Base-by-base conservation (phyloP, 345 rosid species). In the Murraya koenigii region DNA sequence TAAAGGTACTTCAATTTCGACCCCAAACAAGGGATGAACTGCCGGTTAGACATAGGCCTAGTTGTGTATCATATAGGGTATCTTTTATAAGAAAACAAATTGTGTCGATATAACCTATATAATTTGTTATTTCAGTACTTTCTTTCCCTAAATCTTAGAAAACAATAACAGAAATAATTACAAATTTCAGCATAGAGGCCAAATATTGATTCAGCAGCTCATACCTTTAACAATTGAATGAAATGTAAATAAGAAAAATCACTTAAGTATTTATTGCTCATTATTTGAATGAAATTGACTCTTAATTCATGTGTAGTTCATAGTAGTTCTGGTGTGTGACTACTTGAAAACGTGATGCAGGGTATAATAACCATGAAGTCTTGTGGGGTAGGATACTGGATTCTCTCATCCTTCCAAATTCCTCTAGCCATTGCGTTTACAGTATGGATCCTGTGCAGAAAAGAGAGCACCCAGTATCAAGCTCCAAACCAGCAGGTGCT, bases 401-500 rank as follows among this genome's bases (percentile, higher is more conserved):
- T 84, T 22, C 49, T 93, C 47, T 90, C 98, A 33, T 82, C 92
- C 6, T 69, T 89, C 35, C 97, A 95, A 83, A 83, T 93, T 80
- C 97, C 97, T 56, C 92, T 91, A 14, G 93, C 98, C 66, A 77
- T 93, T 69, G 79, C 79, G 69, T 93, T 88, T 79, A 93, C 98
- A 9, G 79, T 84, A 5, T 90, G 94, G 92, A 92, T 89, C 36
- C 81, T 85, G 7, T 23, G 76, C 32, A 84, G 86, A 52, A 89
- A 86, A 82, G 85, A 87, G 39, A 78, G 75, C 76, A 32, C 54
- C 25, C 81, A 71, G 54, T 61, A 79, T 75, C 80, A 69, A 23
- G 80, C 77, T 32, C 74, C 85, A 25, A 84, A 71, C 74, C 79
- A 75, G 32, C 86, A 87, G 83, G 89, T 85, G 52, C 52, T 60